Evolutionary conservation across 2,329 filamentous ascomycete genomes (phyloP), one percentile per base, ranked within the genome.

Genomic region (Aspergillus fumigatiaffinis): DNA sequence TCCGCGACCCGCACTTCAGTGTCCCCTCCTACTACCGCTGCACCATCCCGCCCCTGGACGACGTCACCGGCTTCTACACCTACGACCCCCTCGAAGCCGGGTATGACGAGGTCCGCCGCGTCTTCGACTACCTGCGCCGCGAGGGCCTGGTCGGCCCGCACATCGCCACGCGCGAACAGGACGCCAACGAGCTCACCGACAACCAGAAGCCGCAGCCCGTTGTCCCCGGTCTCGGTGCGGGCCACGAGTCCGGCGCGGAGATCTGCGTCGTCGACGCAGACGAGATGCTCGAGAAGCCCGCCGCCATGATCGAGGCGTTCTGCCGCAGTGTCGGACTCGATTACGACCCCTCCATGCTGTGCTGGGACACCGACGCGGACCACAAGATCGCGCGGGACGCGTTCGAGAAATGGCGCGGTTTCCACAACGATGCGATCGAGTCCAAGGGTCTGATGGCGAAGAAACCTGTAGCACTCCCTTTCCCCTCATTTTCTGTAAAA

Each of bases 331-430:
- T 92, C 14, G 91, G 88, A 26, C 81, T 97, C 58, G 83, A 89
- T 17, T 99, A 88, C 74, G 79, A 79, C 48, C 84, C 86, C 0
- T 79, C 84, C 14, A 96, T 97, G 92, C 80, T 99, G 60, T 81
- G 83, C 57, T 97, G 94, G 94, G 84, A 89, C 60, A 86, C 87
- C 28, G 86, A 88, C 53, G 87, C 89, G 62, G 87, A 88, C 66
- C 86, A 91, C 65, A 66, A 77, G 52, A 79, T 84, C 60, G 93
- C 92, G 3, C 81, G 83, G 63, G 82, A 85, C 61, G 87, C 87
- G 20, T 97, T 97, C 77, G 91, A 92, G 77, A 97, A 99, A 79
- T 97, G 94, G 94, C 89, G 87, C 65, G 94, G 94, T 10, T 97
- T 96, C 78, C 94, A 97, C 73, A 90, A 97, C 65, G 94, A 97